A percentile compares a stretch with the other conserved stretches of the same genome.
These are phyloP conservation scores for Haplosporangium gracile DNA, from an alignment of 192 early-diverging fungal species.

Conservation along the genomic window DNA sequence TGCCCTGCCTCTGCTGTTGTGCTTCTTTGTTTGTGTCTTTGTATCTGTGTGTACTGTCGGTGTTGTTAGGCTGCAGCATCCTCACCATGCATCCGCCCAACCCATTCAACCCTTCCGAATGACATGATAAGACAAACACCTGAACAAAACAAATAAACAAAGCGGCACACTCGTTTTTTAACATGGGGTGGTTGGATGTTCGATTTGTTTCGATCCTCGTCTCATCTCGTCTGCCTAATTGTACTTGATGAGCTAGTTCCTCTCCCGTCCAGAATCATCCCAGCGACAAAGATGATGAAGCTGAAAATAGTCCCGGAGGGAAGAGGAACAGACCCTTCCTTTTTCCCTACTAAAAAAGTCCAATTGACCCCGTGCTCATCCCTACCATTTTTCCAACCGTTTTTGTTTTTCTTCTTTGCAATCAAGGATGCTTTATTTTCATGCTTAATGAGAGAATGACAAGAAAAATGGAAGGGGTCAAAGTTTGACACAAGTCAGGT, in stretches of 20 bases:
- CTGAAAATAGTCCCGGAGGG: background rate
- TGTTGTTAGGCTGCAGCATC: background rate
- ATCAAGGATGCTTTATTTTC: background rate
- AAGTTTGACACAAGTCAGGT: background rate
- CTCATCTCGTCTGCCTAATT: background rate
- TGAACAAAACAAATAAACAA: conserved; percentile 1
- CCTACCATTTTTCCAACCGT: background rate
- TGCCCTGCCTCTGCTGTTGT: background rate
- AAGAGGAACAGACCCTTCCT: background rate
- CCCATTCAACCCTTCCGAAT: background rate
- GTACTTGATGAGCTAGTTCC: background rate
- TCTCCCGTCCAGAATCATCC: background rate
- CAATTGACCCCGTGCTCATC: background rate
- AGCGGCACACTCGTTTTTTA: too few species aligned
- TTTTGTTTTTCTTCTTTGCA: background rate
- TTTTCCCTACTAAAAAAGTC: background rate
- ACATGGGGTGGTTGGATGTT: too few species aligned
- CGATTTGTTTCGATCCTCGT: too few species aligned
- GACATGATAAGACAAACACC: background rate
- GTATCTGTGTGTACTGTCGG: background rate
- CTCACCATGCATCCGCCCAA: background rate
- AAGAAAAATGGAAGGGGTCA: background rate
- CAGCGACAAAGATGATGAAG: background rate
- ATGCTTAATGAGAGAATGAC: background rate
- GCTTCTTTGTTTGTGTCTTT: background rate